A percentile compares a stretch with the other conserved stretches of the same genome.
Evolutionary conservation across 2,329 filamentous ascomycete species (phyloP).

Genomic region (Capronia coronata): DNA sequence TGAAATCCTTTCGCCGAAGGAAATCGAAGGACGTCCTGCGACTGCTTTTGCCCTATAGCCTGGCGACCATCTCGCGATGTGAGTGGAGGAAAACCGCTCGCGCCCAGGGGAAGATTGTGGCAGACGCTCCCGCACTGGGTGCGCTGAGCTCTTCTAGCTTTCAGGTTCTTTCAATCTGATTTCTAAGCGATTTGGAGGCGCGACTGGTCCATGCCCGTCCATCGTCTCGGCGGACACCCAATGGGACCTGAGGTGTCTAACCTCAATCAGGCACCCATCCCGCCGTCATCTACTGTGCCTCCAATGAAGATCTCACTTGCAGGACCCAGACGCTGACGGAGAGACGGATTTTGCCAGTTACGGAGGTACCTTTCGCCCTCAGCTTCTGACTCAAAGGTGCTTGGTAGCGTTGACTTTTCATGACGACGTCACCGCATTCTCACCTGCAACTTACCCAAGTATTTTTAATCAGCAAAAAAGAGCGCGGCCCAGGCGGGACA

Average conservation of each 20-base stretch:
- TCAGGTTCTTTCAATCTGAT: constrained; percentile 13
- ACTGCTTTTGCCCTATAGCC: background rate
- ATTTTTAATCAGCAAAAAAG: too few relatives aligned
- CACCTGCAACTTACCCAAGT: too few relatives aligned
- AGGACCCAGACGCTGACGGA: too few relatives aligned
- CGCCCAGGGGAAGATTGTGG: constrained; percentile 9
- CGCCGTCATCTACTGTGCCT: background rate
- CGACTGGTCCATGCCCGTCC: constrained; percentile 22
- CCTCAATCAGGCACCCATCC: background rate
- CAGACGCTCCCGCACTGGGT: constrained; percentile 1
- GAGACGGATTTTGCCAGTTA: too few relatives aligned
- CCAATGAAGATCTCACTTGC: background rate
- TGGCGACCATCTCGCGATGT: background rate
- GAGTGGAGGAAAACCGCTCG: constrained; percentile 18
- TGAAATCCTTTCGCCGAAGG: background rate
- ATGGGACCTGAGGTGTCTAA: background rate
- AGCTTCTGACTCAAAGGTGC: too few relatives aligned
- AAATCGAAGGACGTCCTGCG: background rate
- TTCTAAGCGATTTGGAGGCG: constrained; percentile 22
- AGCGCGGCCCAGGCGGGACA: too few relatives aligned
- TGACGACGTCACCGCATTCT: too few relatives aligned
- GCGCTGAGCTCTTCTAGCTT: too few relatives aligned
- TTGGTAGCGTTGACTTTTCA: too few relatives aligned
- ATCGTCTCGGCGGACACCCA: background rate
- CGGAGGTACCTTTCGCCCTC: too few relatives aligned